Base-by-base conservation (phyloP, 139 green algal species). In the Coelastrella sp. region DNA sequence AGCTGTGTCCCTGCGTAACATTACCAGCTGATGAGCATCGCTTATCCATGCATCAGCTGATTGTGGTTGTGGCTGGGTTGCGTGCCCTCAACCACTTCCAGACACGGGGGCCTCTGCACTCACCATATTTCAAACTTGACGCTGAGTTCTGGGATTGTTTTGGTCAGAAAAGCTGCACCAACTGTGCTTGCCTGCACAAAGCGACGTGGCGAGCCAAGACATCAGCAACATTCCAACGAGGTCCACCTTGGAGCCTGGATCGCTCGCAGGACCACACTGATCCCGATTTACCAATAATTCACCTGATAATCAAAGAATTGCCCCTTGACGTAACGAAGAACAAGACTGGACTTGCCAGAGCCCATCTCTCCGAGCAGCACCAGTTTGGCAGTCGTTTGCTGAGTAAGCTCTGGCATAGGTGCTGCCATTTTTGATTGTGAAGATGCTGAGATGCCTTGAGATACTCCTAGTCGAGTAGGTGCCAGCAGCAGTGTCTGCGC, bases 101-200 rank as follows among this genome's bases (percentile, higher is more conserved):
- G 15, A 27, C 19, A 24, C 35, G 35, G 35, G 35, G 35, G 35
- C 35, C 68, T 25, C 74, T n/a, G 24, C 7, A 80, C 86, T 66
- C 79, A 97, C 97, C 97, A 99, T 63, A 99, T 99, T 93, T 99
- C 98, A 95, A 99, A 99, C 94, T 99, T 99, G 4, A 99, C 95
- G 72, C 96, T 97, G 11, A 97, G 93, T 86, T 99, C 98, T 8
- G 97, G 95, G 22, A 99, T 93, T 4, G 97, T 98, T 89, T 99
- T 99, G 9, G 98, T 99, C 15, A 99, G 92, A 87, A 99, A 99
- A 0, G 98, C 98, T 10, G 98, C 98, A 15, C 98, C 98, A 22
- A 99, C 99, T 0, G 98, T 99, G 7, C 96, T 99, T 82, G 99
- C 98, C 97, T 99, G 95, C 87, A 75, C 22, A 27, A 60, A 17